Percentiles rank a stretch among this genome's conserved stretches.
phyloP scores from a whole-genome alignment of 352 stramenopile species.

The Blastocystis sp. region DNA sequence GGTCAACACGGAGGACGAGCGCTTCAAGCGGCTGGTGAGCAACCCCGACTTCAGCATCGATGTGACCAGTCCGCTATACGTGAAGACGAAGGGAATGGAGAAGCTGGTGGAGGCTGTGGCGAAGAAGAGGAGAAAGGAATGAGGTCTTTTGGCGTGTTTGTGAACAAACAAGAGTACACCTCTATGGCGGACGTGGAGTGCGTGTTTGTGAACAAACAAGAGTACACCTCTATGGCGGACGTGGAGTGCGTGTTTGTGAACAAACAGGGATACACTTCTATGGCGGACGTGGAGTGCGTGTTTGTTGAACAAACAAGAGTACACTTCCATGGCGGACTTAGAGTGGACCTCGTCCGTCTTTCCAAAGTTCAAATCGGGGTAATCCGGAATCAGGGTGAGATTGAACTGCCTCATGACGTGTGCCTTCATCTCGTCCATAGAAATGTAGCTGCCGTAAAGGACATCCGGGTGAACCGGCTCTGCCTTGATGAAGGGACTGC shows the following conservation, averaged over 20 bases:
- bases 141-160: conserved; percentile 5
- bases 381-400: conserved; percentile 4
- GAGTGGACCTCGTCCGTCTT: background rate
- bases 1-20: conserved; percentile 44
- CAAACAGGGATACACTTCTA: too few species aligned
- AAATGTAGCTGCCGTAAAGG: background rate
- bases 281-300: too few species aligned
- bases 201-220: too few species aligned
- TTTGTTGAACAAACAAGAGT: background rate
- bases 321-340: background rate
- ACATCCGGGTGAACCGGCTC: background rate
- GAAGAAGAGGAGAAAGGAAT: conserved; percentile 65
- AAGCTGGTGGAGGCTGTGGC: conserved; percentile 59
- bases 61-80: conserved; percentile 54
- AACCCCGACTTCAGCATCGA: conserved; percentile 60
- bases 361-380: conserved; percentile 4
- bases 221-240: too few species aligned
- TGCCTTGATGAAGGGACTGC: background rate
- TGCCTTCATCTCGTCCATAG: background rate
- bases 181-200: background rate
- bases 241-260: too few species aligned
- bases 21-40: conserved; percentile 37
- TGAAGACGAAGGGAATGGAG: conserved; percentile 62
- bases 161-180: too few species aligned
- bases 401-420: background rate